A percentile compares a stretch with the other conserved stretches of the same genome.
phyloP scores from a whole-genome alignment of 352 stramenopile species.

The Phytophthora cajani region DNA sequence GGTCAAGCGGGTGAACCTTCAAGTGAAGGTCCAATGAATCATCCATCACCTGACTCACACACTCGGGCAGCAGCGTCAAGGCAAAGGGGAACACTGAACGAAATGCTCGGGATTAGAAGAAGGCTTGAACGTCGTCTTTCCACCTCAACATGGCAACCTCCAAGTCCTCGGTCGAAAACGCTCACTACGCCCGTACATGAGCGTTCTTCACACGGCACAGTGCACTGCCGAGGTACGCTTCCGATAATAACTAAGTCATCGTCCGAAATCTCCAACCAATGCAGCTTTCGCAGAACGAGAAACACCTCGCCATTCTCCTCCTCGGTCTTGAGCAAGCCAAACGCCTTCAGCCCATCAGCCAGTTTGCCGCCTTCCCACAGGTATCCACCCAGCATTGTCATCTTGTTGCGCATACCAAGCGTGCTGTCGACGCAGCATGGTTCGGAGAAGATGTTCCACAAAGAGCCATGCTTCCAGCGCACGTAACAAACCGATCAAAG shows the following conservation, averaged over 20 bases:
- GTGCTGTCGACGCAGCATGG: slow-evolving; percentile 21
- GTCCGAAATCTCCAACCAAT: background rate
- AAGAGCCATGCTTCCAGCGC: background rate
- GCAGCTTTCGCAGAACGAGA: slow-evolving; percentile 6
- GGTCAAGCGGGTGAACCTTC: too few relatives aligned
- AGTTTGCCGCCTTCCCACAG: slow-evolving; percentile 1
- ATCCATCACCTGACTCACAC: background rate
- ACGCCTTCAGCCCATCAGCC: slow-evolving; percentile 14
- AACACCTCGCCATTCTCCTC: slow-evolving; percentile 5
- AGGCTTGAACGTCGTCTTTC: background rate
- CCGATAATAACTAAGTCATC: slow-evolving; percentile 2
- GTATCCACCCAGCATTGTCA: slow-evolving; percentile 21
- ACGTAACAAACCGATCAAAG: slow-evolving; percentile 2
- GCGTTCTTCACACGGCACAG: background rate
- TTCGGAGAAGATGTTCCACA: slow-evolving; percentile 4
- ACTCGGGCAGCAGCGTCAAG: background rate
- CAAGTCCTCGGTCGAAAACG: slow-evolving; percentile 5
- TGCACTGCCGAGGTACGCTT: background rate
- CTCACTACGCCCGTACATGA: background rate
- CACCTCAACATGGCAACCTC: background rate
- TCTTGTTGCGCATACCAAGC: slow-evolving; percentile 18
- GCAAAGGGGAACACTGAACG: background rate
- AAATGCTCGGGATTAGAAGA: background rate
- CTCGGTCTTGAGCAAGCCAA: slow-evolving; percentile 15
- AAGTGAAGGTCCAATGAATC: background rate